Base-by-base conservation (phyloP, 331 rosid species). In the Erythrophleum ivorense region DNA sequence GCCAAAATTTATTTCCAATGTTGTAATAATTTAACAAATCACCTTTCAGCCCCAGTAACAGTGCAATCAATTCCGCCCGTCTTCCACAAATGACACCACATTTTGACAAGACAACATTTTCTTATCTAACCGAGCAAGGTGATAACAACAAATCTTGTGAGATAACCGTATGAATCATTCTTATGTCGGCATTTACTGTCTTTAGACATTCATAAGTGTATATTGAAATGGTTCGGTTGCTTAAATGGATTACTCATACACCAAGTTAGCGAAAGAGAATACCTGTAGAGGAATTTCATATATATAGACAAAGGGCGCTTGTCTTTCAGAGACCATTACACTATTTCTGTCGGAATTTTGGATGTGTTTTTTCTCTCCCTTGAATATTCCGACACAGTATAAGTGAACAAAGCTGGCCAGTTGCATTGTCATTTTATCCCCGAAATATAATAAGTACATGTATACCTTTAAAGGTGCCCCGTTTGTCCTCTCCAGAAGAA, bases 391-490 rank as follows among this genome's bases (percentile, higher is more conserved):
- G 31, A 85, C 54, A 75, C 38, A n/a, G 33, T 29, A 46, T 24
- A 67, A 46, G 80, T 13, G 52, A 55, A 69, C 29, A 69, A 55
- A 71, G 79, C 29, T 57, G 50, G 75, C 71, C 40, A 36, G 60
- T 66, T 72, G 34, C 67, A 55, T 70, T 81, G 74, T 52, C 64
- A 15, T 69, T 49, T 33, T 74, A 57, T 80, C 53, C 73, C 45
- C 33, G 24, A 15, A 63, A 63, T 63, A 63, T 63, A 55, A 53
- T 24, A 24, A 38, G 48, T 31, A 48, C 55, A 74, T 54, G 73
- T 29, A 71, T 50, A 19, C 50, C 83, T 81, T 73, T 65, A 78
- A 73, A 66, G 55, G 81, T 68, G 11, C 74, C 40, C 65, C 73
- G 50, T 80, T 48, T 33, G 77, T 77, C 82, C 55, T 58, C 76